phyloP scores from a whole-genome alignment of 2,329 filamentous ascomycete species.

The Aspergillus ibericus region DNA sequence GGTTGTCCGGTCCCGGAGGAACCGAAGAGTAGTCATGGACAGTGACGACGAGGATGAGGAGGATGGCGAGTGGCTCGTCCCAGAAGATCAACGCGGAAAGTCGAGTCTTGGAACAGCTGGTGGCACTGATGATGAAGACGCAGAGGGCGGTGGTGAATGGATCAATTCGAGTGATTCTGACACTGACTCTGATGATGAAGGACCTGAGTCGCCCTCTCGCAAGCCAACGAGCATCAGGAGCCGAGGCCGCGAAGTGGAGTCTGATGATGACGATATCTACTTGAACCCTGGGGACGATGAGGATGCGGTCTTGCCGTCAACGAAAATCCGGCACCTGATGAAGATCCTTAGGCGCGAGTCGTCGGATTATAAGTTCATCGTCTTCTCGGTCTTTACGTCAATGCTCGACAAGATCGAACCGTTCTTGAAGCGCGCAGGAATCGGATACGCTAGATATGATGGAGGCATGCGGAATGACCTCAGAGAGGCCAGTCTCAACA shows the following conservation, averaged over 20 bases:
- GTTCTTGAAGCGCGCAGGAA: constrained; percentile 72
- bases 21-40: constrained; percentile 50
- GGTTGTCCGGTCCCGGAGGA: constrained; percentile 33
- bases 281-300: constrained; percentile 41
- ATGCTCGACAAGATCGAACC: constrained; percentile 97
- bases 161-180: constrained; percentile 71
- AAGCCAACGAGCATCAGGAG: constrained; percentile 17
- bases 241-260: constrained; percentile 35
- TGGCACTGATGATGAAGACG: constrained; percentile 84
- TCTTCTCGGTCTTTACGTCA: constrained; percentile 97
- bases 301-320: constrained; percentile 61
- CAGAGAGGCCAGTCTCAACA: constrained; percentile 80
- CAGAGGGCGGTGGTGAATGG: constrained; percentile 81
- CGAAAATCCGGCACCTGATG: constrained; percentile 87
- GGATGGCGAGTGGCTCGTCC: constrained; percentile 77
- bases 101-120: constrained; percentile 72
- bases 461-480: constrained; percentile 92
- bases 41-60: constrained; percentile 62
- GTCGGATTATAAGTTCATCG: constrained; percentile 88
- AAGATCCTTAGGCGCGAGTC: constrained; percentile 77
- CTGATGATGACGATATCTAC: constrained; percentile 43
- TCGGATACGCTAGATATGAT: constrained; percentile 87
- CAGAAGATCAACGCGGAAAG: constrained; percentile 62
- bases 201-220: constrained; percentile 31
- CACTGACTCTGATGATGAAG: constrained; percentile 46